Conservation (phyloP, 2,329 filamentous ascomycete species). For the Colletotrichum incanum region DNA sequence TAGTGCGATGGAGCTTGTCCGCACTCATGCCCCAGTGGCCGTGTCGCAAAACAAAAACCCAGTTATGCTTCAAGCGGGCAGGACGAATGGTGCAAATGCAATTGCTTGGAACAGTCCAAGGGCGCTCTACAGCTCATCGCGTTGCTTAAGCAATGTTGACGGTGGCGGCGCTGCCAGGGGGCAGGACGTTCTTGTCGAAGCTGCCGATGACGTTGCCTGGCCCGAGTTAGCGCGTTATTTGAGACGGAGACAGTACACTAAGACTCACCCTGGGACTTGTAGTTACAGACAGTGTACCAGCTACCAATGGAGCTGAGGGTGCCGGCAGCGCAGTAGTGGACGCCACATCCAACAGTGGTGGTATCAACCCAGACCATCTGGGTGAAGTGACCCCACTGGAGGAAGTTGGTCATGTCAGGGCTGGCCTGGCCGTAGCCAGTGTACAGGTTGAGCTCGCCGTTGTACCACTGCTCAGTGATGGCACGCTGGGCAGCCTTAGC, state of each 20-base stretch:
- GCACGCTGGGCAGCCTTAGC: slow-evolving; percentile 74
- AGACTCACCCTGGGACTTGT: slow-evolving; percentile 79
- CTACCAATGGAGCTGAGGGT: slow-evolving; percentile 67
- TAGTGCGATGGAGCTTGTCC: slow-evolving; percentile 27
- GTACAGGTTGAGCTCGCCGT: slow-evolving; percentile 76
- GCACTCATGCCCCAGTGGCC: slow-evolving; percentile 32
- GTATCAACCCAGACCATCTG: slow-evolving; percentile 61
- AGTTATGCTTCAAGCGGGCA: slow-evolving; percentile 31
- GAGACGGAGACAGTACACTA: background rate
- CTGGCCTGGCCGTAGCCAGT: slow-evolving; percentile 72
- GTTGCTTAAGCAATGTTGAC: slow-evolving; percentile 45
- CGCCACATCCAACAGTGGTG: slow-evolving; percentile 69
- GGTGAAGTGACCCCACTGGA: slow-evolving; percentile 72
- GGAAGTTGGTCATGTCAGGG: slow-evolving; percentile 75
- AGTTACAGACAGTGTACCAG: slow-evolving; percentile 93
- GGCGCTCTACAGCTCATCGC: slow-evolving; percentile 11
- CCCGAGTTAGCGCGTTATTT: slow-evolving; percentile 39
- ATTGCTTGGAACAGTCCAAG: slow-evolving; percentile 3
- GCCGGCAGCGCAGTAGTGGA: slow-evolving; percentile 75
- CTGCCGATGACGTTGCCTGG: slow-evolving; percentile 68
- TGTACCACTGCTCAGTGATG: slow-evolving; percentile 91
- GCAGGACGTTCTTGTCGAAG: slow-evolving; percentile 66
- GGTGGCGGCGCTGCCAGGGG: slow-evolving; percentile 55
- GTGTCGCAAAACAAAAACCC: slow-evolving; percentile 38
- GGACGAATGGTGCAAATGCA: slow-evolving; percentile 34